Evolutionary conservation across 305 asterid species (phyloP).

Genomic region (Fraxinus dipetala): DNA sequence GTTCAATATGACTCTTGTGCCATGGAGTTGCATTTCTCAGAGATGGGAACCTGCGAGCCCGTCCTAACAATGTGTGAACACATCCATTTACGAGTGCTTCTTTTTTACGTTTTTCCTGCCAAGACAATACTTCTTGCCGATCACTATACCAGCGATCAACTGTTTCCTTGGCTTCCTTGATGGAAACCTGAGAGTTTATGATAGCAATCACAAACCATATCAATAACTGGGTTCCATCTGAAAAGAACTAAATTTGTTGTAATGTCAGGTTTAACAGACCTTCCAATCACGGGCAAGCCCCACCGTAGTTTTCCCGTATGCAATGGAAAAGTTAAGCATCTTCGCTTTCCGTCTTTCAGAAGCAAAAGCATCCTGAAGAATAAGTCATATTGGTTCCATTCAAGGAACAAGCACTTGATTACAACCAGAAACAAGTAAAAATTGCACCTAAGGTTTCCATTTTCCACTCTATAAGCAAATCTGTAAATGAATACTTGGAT

Average conservation of each 20-base stretch:
- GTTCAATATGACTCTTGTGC: constrained; percentile 76
- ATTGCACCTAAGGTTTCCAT: background rate
- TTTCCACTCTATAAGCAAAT: background rate
- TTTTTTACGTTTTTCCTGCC: constrained; percentile 80
- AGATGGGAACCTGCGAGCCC: constrained; percentile 88
- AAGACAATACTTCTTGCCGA: constrained; percentile 76
- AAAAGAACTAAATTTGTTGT: constrained; percentile 3
- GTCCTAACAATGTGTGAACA: constrained; percentile 84
- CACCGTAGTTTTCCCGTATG: constrained; percentile 83
- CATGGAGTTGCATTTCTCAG: constrained; percentile 51
- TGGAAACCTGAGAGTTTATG: constrained; percentile 66
- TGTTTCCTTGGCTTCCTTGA: constrained; percentile 87
- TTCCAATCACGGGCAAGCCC: constrained; percentile 99
- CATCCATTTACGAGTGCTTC: constrained; percentile 51
- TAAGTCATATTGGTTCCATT: background rate
- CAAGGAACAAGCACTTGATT: constrained; percentile 7
- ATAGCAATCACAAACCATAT: constrained; percentile 8
- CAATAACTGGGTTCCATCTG: background rate
- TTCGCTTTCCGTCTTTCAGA: constrained; percentile 38
- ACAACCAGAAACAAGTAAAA: background rate
- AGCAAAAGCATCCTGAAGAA: background rate
- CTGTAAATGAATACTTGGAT: background rate
- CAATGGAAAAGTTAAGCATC: constrained; percentile 99
- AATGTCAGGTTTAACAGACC: constrained; percentile 36
- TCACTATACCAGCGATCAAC: constrained; percentile 93